A percentile compares a stretch with the other conserved stretches of the same genome.
Conservation (phyloP, 352 stramenopile genomes). For the Phytophthora crassamura region DNA sequence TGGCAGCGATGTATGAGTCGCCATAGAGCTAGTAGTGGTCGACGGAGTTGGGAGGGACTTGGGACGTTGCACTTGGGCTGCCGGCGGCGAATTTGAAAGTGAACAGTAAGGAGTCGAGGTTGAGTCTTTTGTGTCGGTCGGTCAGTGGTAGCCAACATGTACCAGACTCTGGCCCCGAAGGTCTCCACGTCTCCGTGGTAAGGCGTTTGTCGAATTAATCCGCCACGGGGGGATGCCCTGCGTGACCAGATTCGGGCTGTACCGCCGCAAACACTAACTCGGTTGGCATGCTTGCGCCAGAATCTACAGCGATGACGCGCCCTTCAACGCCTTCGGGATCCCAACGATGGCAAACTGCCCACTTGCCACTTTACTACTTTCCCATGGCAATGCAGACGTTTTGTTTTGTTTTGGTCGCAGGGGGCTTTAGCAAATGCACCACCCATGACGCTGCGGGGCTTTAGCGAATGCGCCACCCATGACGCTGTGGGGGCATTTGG, state of each 20-base stretch:
- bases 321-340: too few relatives aligned
- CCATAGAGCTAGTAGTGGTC: slow-evolving; percentile 7
- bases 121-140: too few relatives aligned
- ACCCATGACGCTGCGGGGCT: too few relatives aligned
- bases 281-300: not conserved
- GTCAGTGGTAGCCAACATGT: too few relatives aligned
- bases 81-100: slow-evolving; percentile 26
- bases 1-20: slow-evolving; percentile 5
- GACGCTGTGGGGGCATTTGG: too few relatives aligned
- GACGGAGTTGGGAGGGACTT: not conserved
- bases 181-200: slow-evolving; percentile 13
- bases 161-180: too few relatives aligned
- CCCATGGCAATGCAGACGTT: too few relatives aligned
- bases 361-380: too few relatives aligned
- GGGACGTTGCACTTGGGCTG: slow-evolving; percentile 10
- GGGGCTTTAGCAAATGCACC: too few relatives aligned
- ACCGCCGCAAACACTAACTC: slow-evolving; percentile 10
- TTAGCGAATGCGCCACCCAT: too few relatives aligned
- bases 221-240: slow-evolving; percentile 7
- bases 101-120: not conserved
- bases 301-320: slow-evolving; percentile 20
- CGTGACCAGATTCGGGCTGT: slow-evolving; percentile 16
- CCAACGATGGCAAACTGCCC: too few relatives aligned
- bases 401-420: too few relatives aligned
- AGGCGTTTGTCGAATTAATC: slow-evolving; percentile 27